Percentiles rank a stretch among this genome's conserved stretches.
These are phyloP conservation scores for Evernia prunastri DNA, from an alignment of 495 filamentous ascomycete species.

Conservation along the genomic window DNA sequence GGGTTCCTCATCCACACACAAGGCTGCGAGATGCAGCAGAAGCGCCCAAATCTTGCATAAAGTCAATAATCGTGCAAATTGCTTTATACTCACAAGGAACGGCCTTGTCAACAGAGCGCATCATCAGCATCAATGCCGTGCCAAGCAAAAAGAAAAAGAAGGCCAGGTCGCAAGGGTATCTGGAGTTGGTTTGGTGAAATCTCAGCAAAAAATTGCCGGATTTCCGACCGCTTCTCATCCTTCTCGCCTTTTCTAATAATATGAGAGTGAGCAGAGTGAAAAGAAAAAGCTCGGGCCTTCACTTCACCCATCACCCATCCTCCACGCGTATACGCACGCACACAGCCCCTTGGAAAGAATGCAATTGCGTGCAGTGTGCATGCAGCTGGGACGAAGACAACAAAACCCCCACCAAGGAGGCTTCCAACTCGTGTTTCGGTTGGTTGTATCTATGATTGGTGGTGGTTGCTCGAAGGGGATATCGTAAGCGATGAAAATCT, in stretches of 20 bases:
- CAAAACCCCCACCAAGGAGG: background rate
- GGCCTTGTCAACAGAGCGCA: background rate
- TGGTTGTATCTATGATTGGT: background rate
- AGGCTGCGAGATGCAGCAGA: background rate
- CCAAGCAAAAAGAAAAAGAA: background rate
- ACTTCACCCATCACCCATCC: background rate
- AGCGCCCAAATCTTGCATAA: slow-evolving; percentile 1
- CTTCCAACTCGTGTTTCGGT: background rate
- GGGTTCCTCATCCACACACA: background rate
- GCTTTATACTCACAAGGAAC: too few species aligned
- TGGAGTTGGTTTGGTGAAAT: too few species aligned
- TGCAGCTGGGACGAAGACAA: background rate
- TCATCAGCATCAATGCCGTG: background rate
- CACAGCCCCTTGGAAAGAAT: background rate
- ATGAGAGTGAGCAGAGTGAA: background rate
- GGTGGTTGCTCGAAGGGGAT: background rate
- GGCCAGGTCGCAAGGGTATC: too few species aligned
- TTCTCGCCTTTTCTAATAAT: too few species aligned
- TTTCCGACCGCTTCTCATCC: too few species aligned
- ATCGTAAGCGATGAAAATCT: background rate
- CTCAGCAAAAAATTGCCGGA: too few species aligned
- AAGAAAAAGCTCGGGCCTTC: background rate
- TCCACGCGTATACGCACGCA: too few species aligned
- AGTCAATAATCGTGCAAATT: too few species aligned
- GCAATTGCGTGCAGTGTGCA: slow-evolving; percentile 4